Evolutionary conservation across 225 moss, liverwort and hornwort genomes (phyloP), one percentile per base, ranked within the genome.

Genomic region (Sphagnum tenellum): DNA sequence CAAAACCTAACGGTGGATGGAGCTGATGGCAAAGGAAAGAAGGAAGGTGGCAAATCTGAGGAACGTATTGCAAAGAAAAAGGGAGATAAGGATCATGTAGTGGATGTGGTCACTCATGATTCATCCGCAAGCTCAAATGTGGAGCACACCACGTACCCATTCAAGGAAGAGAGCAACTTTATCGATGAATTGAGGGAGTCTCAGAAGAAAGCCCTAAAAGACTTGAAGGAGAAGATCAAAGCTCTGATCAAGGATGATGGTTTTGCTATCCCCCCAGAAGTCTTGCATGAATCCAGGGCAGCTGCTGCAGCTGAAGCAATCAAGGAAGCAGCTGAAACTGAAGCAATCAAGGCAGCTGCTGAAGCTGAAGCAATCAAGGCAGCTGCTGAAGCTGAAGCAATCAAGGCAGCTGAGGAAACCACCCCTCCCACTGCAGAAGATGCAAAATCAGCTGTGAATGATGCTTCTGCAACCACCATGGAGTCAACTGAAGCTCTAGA

Each of bases 111-210:
- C 46, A 56, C 13, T 12, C 9, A 65, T n/a, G 65, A 50, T 29
- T 14, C 45, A 50, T 50, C 65, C 3, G 50, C 71, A 29, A 29
- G 29, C 12, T 12, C 73, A 47, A 69, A 70, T 6, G 69, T 69
- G 3, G 73, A 78, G 12, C 72, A 77, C 53, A 77, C 66, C 63
- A 67, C 72, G 3, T 59, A 59, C 3, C 29, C 29, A 29, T 85
- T 81, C 75, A 81, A 81, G 66, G 80, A 80, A 50, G 84, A 85
- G 73, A 80, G 75, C 7, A 75, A 85, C 65, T 49, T 74, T 3
- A 72, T 80, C 1, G 57, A 64, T 7, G 84, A 85, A 12, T 72
- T 85, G 71, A 85, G 81, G 70, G 78, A 70, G 0, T 7, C 67
- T 9, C 77, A 85, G 66, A 80, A 77, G 62, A 81, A 75, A 50